phyloP scores from a whole-genome alignment of 352 stramenopile genomes.

The Phytophthora litchii region DNA sequence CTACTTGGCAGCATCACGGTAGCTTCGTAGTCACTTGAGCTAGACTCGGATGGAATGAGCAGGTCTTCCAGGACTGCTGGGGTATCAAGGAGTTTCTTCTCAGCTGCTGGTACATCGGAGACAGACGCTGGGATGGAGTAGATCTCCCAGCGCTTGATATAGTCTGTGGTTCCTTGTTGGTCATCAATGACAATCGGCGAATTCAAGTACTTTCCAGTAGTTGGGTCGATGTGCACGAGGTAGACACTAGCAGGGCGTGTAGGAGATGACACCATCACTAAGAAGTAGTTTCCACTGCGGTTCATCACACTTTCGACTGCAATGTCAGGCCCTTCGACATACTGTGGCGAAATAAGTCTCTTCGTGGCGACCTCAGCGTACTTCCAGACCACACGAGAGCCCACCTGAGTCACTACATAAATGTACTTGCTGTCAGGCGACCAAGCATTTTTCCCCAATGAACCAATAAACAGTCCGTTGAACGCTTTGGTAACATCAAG shows the following conservation, averaged over 20 bases:
- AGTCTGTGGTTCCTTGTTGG: slow-evolving; percentile 38
- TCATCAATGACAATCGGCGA: slow-evolving; percentile 54
- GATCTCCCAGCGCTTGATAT: slow-evolving; percentile 69
- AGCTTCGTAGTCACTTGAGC: slow-evolving; percentile 71
- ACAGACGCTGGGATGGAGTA: slow-evolving; percentile 57
- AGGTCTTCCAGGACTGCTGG: slow-evolving; percentile 44
- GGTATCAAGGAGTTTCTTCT: slow-evolving; percentile 40
- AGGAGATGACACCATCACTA: slow-evolving; percentile 68
- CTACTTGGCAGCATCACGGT: slow-evolving; percentile 70
- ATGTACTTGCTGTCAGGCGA: slow-evolving; percentile 59
- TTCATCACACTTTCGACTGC: slow-evolving; percentile 66
- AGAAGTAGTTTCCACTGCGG: slow-evolving; percentile 30
- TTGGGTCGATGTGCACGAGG: slow-evolving; percentile 53
- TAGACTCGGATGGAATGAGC: slow-evolving; percentile 57
- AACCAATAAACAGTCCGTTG: slow-evolving; percentile 72
- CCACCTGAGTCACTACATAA: slow-evolving; percentile 76
- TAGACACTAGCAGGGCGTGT: slow-evolving; percentile 60
- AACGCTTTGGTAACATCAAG: slow-evolving; percentile 54
- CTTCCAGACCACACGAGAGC: slow-evolving; percentile 72
- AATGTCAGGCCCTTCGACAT: slow-evolving; percentile 51
- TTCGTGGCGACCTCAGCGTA: slow-evolving; percentile 63
- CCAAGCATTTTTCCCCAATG: slow-evolving; percentile 60
- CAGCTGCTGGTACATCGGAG: slow-evolving; percentile 45
- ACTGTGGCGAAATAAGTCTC: slow-evolving; percentile 49
- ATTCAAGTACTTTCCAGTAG: slow-evolving; percentile 44